Base-by-base conservation (phyloP, 2,329 filamentous ascomycete genomes). In the Colletotrichum falcatum region DNA sequence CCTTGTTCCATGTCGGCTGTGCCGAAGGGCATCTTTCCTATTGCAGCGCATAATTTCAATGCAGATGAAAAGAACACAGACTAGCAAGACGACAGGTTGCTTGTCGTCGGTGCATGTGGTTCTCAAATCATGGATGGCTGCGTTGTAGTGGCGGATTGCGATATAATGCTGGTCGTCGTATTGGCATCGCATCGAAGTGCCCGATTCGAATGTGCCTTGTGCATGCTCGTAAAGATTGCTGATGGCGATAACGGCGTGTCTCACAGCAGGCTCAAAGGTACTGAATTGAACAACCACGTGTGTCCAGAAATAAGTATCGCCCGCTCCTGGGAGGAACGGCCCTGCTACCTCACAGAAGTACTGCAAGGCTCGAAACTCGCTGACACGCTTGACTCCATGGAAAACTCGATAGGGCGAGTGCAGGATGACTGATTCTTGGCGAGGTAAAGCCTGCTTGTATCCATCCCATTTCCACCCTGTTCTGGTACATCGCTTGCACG, bases 401-500 rank as follows among this genome's bases (percentile, higher is more conserved):
- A 53, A 60, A 44, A 26, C 35, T 16, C 30, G 26, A 33, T 44
- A 12, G 30, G 55, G 63, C 30, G 44, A 33, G 28, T 44, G 46
- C 26, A 61, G 20, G 35, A 26, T 20, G 35, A 28, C 23, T 26
- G 46, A 12, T 20, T 51, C 26, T 35, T 23, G 35, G 18, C 23
- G 7, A 16, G n/a, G 6, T 2, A 5, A 8, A 42, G 30, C 28
- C 14, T 30, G 28, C 28, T 28, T 23, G 46, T 66, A 66, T 18
- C 63, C 63, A 14, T 66, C 55, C 26, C 55, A 66, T 35, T 81
- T 83, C 61, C 87, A 82, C 23, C 87, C 86, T 2, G 87, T 88
- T 64, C 83, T 85, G 26, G 82, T 82, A 74, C 87, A 89, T 70
- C 85, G 83, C 44, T 82, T 77, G 73, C 87, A 89, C 46, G 77